These are phyloP conservation scores for Trichoderma sp. DNA, from an alignment of 2,329 filamentous ascomycete species.

Conservation along the genomic window DNA sequence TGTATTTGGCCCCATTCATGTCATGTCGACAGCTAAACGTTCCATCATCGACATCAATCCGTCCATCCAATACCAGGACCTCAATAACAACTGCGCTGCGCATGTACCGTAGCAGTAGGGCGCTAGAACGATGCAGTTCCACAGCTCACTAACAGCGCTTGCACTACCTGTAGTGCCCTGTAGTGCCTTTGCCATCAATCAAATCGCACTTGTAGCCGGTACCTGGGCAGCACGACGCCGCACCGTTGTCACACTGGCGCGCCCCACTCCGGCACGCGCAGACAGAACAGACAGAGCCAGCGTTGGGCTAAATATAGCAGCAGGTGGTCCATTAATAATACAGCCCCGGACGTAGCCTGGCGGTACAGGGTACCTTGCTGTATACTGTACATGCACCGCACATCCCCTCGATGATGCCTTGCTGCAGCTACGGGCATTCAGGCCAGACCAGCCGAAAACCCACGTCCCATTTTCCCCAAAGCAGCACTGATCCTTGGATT, in stretches of 20 bases:
- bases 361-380: slow-evolving; percentile 2
- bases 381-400: neutral
- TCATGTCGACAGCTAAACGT: neutral
- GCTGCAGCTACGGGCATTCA: slow-evolving; percentile 4
- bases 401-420: slow-evolving; percentile 1
- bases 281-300: neutral
- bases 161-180: neutral
- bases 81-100: neutral
- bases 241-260: neutral
- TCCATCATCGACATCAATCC: neutral
- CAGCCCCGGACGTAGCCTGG: neutral
- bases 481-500: neutral
- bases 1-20: neutral
- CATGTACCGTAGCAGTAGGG: neutral
- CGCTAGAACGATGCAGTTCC: neutral
- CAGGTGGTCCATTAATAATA: slow-evolving; percentile 9
- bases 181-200: neutral
- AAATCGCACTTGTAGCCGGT: neutral
- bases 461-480: slow-evolving; percentile 10
- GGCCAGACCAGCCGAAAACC: neutral
- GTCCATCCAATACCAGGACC: neutral
- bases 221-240: neutral
- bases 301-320: slow-evolving; percentile 11
- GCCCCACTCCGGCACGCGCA: neutral
- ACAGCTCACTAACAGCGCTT: neutral